A percentile compares a stretch with the other conserved stretches of the same genome.
phyloP scores from a whole-genome alignment of 257 asterid species.

The Jacaranda mimosifolia region DNA sequence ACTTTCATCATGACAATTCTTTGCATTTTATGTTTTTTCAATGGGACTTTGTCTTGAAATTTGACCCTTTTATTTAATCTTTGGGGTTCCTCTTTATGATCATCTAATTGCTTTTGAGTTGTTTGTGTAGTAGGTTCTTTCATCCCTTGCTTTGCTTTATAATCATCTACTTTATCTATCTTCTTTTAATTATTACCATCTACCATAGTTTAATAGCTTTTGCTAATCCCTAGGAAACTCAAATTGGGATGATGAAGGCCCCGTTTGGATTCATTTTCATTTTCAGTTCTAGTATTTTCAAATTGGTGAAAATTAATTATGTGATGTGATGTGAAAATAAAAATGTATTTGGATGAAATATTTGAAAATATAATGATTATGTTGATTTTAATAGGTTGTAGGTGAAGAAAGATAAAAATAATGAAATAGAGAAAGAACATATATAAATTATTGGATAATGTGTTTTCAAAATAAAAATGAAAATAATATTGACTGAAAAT shows the following conservation, averaged over 20 bases:
- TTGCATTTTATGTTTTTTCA: constrained; percentile 20
- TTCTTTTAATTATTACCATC: neutral
- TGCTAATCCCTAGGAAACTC: constrained; percentile 4
- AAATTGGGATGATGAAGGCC: neutral
- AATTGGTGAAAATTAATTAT: no score
- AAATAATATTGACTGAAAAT: no score
- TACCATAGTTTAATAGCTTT: constrained; percentile 2
- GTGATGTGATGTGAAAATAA: no score
- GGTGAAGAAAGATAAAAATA: no score
- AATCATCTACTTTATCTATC: neutral
- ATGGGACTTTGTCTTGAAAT: constrained; percentile 21
- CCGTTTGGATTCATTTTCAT: no score
- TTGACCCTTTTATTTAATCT: neutral
- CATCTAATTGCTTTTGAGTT: neutral
- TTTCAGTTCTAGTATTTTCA: no score
- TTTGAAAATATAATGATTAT: no score
- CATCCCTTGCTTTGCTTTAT: constrained; percentile 11
- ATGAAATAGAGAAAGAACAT: no score
- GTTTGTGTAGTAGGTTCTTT: neutral
- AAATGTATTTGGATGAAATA: no score
- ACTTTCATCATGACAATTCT: constrained; percentile 36
- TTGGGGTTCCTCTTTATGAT: neutral
- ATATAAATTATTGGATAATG: no score
- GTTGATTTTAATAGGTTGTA: no score
- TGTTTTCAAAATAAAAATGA: no score